phyloP scores from a whole-genome alignment of 352 stramenopile species.

The Globisporangium uncinulatum region DNA sequence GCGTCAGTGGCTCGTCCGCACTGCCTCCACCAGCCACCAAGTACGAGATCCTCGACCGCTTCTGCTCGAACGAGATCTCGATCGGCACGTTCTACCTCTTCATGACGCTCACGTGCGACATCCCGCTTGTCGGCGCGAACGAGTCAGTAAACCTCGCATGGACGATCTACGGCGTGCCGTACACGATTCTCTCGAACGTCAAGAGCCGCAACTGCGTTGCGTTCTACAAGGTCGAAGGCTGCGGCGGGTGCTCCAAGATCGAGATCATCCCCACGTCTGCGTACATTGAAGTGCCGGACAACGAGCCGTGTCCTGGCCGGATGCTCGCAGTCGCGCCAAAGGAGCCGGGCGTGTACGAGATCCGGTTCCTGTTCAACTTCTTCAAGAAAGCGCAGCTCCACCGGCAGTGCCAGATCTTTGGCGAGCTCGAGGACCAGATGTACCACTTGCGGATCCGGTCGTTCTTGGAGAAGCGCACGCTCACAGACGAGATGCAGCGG shows the following conservation, averaged over 20 bases:
- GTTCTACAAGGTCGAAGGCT: constrained; percentile 44
- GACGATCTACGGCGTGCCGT: constrained; percentile 49
- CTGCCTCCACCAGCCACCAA: background rate
- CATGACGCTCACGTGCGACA: constrained; percentile 54
- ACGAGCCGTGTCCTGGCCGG: constrained; percentile 29
- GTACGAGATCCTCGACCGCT: constrained; percentile 46
- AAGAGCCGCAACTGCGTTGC: constrained; percentile 49
- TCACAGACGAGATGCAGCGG: constrained; percentile 39
- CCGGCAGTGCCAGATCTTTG: constrained; percentile 54
- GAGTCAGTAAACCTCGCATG: constrained; percentile 43
- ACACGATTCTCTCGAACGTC: constrained; percentile 38
- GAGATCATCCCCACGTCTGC: constrained; percentile 50
- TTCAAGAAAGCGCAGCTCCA: constrained; percentile 53
- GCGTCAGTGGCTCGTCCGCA: background rate
- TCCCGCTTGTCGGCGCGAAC: constrained; percentile 33
- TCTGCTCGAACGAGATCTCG: constrained; percentile 41
- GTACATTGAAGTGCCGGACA: constrained; percentile 33
- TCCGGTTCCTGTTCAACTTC: constrained; percentile 63
- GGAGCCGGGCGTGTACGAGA: constrained; percentile 54
- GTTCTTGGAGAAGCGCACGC: constrained; percentile 42
- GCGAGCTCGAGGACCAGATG: constrained; percentile 56
- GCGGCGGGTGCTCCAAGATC: constrained; percentile 26
- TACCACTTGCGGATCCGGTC: constrained; percentile 47
- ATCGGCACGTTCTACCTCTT: constrained; percentile 64
- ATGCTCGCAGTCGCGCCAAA: constrained; percentile 39